These are phyloP conservation scores for Rhodotorula mucilaginosa DNA, from an alignment of 1,284 basidiomycete species.

Conservation along the genomic window DNA sequence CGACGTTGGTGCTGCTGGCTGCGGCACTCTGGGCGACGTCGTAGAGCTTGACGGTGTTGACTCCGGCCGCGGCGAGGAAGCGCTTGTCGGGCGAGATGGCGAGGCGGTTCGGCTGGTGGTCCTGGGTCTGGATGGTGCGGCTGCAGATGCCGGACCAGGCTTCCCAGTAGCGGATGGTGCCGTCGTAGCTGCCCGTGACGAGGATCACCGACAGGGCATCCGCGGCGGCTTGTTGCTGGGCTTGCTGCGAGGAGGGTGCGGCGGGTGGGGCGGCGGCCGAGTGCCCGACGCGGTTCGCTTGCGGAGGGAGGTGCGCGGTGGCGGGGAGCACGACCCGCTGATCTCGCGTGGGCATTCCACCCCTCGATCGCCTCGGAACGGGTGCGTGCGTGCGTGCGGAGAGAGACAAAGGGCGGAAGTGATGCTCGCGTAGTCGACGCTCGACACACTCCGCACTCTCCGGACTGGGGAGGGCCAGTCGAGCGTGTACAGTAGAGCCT, in stretches of 20 bases:
- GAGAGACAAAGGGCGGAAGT: not conserved
- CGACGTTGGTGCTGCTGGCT: slow-evolving; percentile 54
- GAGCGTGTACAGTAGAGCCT: too few species aligned
- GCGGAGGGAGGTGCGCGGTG: not conserved
- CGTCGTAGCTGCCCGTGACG: not conserved
- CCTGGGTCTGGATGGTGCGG: slow-evolving; percentile 71
- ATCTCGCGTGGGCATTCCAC: not conserved
- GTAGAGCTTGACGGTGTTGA: slow-evolving; percentile 87
- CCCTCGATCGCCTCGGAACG: not conserved
- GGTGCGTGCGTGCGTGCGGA: not conserved
- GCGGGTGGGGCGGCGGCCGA: not conserved
- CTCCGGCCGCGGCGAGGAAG: slow-evolving; percentile 87
- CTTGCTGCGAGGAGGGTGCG: not conserved
- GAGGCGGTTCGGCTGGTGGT: slow-evolving; percentile 90
- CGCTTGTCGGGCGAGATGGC: slow-evolving; percentile 97
- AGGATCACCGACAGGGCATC: not conserved
- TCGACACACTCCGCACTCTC: too few species aligned
- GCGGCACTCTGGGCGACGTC: slow-evolving; percentile 65
- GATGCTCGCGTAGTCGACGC: too few species aligned
- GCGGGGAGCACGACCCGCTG: not conserved
- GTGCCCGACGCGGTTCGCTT: not conserved
- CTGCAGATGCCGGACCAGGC: slow-evolving; percentile 99
- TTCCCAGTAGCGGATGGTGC: slow-evolving; percentile 76
- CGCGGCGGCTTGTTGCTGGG: not conserved
- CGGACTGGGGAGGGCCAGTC: too few species aligned